Conservation (phyloP, 805 yeast genomes). For the Candida mattraensis region DNA sequence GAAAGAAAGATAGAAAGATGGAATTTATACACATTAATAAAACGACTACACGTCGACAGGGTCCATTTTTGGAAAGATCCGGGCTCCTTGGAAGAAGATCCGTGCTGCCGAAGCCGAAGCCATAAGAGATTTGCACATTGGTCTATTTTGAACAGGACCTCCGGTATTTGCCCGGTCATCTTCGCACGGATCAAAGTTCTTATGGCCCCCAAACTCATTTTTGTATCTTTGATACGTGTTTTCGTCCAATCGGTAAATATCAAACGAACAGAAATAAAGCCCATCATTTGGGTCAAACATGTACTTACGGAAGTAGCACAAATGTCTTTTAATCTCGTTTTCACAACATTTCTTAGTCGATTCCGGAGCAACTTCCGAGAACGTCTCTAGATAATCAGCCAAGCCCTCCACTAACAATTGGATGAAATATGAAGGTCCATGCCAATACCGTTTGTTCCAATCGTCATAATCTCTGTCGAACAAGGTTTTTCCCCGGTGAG, state of each 20-base stretch:
- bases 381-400: slow-evolving; percentile 58
- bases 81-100: slow-evolving; percentile 65
- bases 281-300: slow-evolving; percentile 60
- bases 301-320: slow-evolving; percentile 56
- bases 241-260: slow-evolving; percentile 53
- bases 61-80: slow-evolving; percentile 44
- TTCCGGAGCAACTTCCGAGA: slow-evolving; percentile 41
- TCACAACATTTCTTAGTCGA: slow-evolving; percentile 33
- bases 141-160: slow-evolving; percentile 31
- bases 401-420: slow-evolving; percentile 67
- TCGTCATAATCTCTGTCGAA: slow-evolving; percentile 62
- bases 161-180: slow-evolving; percentile 52
- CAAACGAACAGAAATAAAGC: slow-evolving; percentile 57
- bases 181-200: slow-evolving; percentile 47
- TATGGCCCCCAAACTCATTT: slow-evolving; percentile 54
- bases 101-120: slow-evolving; percentile 69
- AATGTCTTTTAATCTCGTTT: slow-evolving; percentile 51
- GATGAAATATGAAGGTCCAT: slow-evolving; percentile 64
- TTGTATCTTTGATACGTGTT: slow-evolving; percentile 50
- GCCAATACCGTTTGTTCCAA: slow-evolving; percentile 56
- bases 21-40: neutral
- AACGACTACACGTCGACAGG: slow-evolving; percentile 15
- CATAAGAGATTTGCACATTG: slow-evolving; percentile 46
- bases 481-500: slow-evolving; percentile 54
- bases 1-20: too few species aligned